Evolutionary conservation across 371 early-diverging fungal species (phyloP), one percentile per base, ranked within the genome.

Genomic region (Saksenaea vasiformis): DNA sequence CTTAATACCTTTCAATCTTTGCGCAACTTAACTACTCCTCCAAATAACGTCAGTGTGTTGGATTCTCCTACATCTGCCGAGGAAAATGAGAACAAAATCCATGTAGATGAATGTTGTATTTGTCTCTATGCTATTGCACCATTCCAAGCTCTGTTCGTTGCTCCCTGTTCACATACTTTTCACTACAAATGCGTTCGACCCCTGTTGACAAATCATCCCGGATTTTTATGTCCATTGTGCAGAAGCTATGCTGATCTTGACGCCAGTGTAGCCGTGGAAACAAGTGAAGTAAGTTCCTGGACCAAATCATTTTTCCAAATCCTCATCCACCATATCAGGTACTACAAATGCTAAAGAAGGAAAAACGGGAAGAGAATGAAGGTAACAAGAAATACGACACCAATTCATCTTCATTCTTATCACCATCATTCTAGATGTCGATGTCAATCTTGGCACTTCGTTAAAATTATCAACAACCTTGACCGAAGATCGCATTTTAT

Each of bases 91-190:
- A 26, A 13, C 31, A 36, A 28, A 1, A 43, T 61, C 43, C 58
- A 60, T 37, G 66, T 67, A 38, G 69, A 73, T 35, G 96, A 96
- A 68, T 97, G 97, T 77, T 96, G 96, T 78, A 97, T 97, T 68
- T 97, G 97, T 77, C 83, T 95, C 47, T 90, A 90, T 71, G 78
- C 90, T 28, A 91, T 95, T 64, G 87, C 87, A 1, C 91, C 93
- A 13, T 91, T 87, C 80, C 95, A 95, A 76, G 93, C 95, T 13
- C 84, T 96, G 54, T 96, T 96, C 73, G 85, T 95, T 24, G 91
- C 96, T 1, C 94, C 96, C 0, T 96, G 96, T 69, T 93, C 93
- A 10, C 96, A 96, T 67, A 90, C 91, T 63, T 96, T 91, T 80
- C 96, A 96, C 69, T 96, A 89, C 82, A 95, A 93, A 77, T 96